These are phyloP conservation scores for Herpetospermum pedunculosum DNA, from an alignment of 306 rosid genomes.

Conservation along the genomic window DNA sequence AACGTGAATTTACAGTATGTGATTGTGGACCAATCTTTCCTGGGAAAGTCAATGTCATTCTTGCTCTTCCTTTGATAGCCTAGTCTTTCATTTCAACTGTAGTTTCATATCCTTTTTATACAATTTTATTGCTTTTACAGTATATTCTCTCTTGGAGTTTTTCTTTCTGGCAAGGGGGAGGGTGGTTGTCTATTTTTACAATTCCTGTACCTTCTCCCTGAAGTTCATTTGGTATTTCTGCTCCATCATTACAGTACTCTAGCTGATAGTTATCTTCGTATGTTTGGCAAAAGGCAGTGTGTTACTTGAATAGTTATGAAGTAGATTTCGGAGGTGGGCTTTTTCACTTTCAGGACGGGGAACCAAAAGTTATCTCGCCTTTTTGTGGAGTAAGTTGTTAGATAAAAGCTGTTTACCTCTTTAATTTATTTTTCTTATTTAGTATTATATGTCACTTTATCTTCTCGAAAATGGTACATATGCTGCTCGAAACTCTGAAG, in stretches of 20 bases:
- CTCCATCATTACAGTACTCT: background rate
- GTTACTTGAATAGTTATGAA: constrained; percentile 61
- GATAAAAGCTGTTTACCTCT: background rate
- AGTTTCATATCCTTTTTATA: background rate
- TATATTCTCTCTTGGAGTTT: background rate
- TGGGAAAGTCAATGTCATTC: background rate
- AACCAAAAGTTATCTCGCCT: constrained; percentile 51
- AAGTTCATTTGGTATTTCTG: background rate
- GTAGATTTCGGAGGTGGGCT: constrained; percentile 73
- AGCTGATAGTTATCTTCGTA: constrained; percentile 19
- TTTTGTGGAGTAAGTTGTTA: constrained; percentile 56
- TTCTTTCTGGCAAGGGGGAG: background rate
- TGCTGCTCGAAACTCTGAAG: background rate
- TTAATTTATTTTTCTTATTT: background rate
- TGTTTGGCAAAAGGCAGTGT: constrained; percentile 60
- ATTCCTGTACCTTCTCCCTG: background rate
- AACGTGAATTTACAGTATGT: constrained; percentile 76
- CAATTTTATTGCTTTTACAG: background rate
- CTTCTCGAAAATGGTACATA: background rate
- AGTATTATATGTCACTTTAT: background rate
- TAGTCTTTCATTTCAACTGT: background rate
- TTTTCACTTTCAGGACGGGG: constrained; percentile 77
- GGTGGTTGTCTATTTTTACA: background rate
- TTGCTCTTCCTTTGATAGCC: background rate
- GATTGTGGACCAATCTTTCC: background rate